Conservation (phyloP, 1,284 basidiomycete genomes). For the Cryptococcus sp. region DNA sequence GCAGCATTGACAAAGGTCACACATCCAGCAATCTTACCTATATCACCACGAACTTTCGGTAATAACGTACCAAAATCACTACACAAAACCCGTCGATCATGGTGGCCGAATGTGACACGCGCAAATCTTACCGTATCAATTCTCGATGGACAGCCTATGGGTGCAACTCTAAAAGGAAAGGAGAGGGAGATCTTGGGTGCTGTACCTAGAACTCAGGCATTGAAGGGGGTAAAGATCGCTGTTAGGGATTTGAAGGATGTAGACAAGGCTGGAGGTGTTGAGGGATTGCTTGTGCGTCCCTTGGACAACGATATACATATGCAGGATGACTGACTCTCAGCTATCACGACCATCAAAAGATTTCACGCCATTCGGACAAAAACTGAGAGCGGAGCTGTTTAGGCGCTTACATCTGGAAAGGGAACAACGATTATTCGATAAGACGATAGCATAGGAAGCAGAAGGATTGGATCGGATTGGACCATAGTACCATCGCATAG, state of each 20-base stretch:
- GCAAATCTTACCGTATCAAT: constrained; percentile 32
- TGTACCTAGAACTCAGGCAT: background rate
- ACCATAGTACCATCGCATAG: too few species aligned
- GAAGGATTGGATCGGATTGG: too few species aligned
- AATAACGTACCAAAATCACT: constrained; percentile 90
- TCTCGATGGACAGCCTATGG: constrained; percentile 11
- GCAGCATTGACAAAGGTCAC: constrained; percentile 10
- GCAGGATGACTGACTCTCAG: constrained; percentile 12
- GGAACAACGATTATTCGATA: background rate
- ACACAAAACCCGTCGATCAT: constrained; percentile 82
- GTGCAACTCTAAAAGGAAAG: background rate
- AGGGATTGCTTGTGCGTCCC: constrained; percentile 43
- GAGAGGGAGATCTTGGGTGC: background rate
- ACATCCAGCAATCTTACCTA: constrained; percentile 39
- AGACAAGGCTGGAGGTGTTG: constrained; percentile 45
- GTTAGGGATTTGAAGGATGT: constrained; percentile 35
- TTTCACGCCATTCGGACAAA: constrained; percentile 38
- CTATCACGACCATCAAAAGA: constrained; percentile 37
- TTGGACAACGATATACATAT: background rate
- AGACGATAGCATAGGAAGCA: background rate
- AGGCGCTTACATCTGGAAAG: constrained; percentile 24
- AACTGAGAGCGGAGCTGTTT: constrained; percentile 42
- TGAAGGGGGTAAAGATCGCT: constrained; percentile 38
- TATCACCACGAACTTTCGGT: constrained; percentile 50
- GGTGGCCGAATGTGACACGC: constrained; percentile 77